phyloP scores from a whole-genome alignment of 2,329 filamentous ascomycete genomes.

The Verticillium zaregamsianum region DNA sequence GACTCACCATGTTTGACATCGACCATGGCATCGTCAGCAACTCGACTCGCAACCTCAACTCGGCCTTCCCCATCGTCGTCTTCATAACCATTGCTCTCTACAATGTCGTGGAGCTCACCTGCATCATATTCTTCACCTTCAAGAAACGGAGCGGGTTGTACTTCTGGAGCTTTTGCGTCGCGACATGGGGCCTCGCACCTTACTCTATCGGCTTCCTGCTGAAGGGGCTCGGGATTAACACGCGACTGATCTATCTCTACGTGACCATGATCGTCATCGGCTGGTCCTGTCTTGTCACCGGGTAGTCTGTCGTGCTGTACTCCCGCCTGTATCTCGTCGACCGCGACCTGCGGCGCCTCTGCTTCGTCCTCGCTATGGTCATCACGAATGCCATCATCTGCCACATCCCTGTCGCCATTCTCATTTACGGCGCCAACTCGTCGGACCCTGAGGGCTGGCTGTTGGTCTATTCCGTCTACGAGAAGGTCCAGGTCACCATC shows the following conservation, averaged over 20 bases:
- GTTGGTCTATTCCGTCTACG: constrained; percentile 39
- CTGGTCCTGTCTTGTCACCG: constrained; percentile 50
- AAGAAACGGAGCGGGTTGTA: constrained; percentile 29
- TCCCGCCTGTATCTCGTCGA: constrained; percentile 58
- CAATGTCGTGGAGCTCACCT: constrained; percentile 30
- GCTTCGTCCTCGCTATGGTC: constrained; percentile 52
- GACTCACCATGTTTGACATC: constrained; percentile 1
- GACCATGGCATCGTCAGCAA: constrained; percentile 4
- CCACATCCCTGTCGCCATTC: constrained; percentile 48
- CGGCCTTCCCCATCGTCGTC: constrained; percentile 12
- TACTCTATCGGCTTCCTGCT: constrained; percentile 41
- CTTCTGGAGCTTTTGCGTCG: constrained; percentile 32
- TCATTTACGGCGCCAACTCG: constrained; percentile 49
- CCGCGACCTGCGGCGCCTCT: constrained; percentile 42
- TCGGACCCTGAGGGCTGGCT: constrained; percentile 18
- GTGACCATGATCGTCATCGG: constrained; percentile 37
- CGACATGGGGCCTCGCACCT: constrained; percentile 27
- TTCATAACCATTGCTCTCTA: constrained; percentile 27
- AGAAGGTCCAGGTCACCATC: constrained; percentile 51
- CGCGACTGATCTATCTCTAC: constrained; percentile 9
- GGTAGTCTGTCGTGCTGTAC: constrained; percentile 58
- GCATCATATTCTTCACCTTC: constrained; percentile 31
- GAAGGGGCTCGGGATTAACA: constrained; percentile 21
- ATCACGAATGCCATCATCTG: constrained; percentile 47
- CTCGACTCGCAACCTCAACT: background rate